These are phyloP conservation scores for Aspergillus udagawae DNA, from an alignment of 2,329 filamentous ascomycete genomes.

Conservation along the genomic window DNA sequence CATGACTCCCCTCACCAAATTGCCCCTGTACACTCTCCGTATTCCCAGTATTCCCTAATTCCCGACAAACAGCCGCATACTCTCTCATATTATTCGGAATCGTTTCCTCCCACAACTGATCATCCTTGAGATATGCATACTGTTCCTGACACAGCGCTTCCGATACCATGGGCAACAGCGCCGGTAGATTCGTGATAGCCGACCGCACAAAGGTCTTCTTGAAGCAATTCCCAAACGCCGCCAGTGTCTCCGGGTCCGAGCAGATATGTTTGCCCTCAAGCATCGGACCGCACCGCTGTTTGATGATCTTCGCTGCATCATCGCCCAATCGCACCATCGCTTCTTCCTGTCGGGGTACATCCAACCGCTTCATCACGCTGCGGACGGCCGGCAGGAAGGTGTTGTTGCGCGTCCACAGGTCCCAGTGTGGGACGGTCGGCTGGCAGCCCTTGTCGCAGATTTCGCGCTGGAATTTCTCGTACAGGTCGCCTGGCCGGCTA, in stretches of 20 bases:
- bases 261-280: conserved; percentile 30
- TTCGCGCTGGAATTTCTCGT: conserved; percentile 31
- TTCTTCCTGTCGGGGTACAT: conserved; percentile 27
- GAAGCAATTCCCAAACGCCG: conserved; percentile 33
- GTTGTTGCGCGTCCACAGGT: conserved; percentile 35
- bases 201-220: conserved; percentile 31
- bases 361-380: conserved; percentile 26
- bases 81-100: conserved; percentile 34
- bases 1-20: conserved; percentile 11
- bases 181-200: conserved; percentile 26
- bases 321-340: conserved; percentile 31
- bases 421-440: conserved; percentile 32
- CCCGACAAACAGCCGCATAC: conserved; percentile 29
- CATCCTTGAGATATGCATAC: conserved; percentile 25
- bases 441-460: conserved; percentile 32
- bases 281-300: conserved; percentile 26
- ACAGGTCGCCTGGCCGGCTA: conserved; percentile 27
- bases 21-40: conserved; percentile 12
- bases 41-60: conserved; percentile 14
- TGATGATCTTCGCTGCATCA: conserved; percentile 32
- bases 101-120: conserved; percentile 30
- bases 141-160: conserved; percentile 29
- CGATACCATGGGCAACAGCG: conserved; percentile 28
- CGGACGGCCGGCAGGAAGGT: conserved; percentile 34
- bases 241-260: conserved; percentile 26